Evolutionary conservation across 2,329 filamentous ascomycete genomes (phyloP), one percentile per base, ranked within the genome.

Genomic region (Endoconidiophora laricicola): DNA sequence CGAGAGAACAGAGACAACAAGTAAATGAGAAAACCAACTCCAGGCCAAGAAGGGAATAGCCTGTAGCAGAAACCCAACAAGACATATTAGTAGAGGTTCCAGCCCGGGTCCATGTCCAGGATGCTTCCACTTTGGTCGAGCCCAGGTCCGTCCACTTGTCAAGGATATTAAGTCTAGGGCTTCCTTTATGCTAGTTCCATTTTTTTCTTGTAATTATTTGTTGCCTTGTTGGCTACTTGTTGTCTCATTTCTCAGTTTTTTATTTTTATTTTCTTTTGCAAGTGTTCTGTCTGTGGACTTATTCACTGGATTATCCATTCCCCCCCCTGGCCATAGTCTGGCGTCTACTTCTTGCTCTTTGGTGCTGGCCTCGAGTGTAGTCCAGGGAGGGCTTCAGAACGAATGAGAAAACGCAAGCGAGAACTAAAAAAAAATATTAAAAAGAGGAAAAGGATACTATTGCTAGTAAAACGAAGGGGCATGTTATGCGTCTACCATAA

Each of bases 21-120:
- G 24, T n/a, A 39, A 46, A 46, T 23, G 44, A 33, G 38, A 39
- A 38, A 36, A 24, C 44, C 26, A 33, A 33, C 12, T 33, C 20
- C 23, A 14, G 16, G 16, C 6, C 4, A 4, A 43, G 26, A 33
- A 48, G n/a, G 18, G 22, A 26, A 42, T n/a, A 41, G 14, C 14
- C 46, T 40, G 20, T 37, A 43, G 26, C 40, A 43, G 16, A 43
- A 48, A 48, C 26, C 24, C 10, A 18, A 45, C 23, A 26, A 36
- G 43, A 33, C 26, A 33, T n/a, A 7, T 26, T 48, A 26, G 37
- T 48, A n/a, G 37, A 48, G 38, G 46, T 41, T 48, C 46, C 46
- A 48, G 46, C 46, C 38, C 39, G 23, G 39, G 39, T 48, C 46
- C 18, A 48, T 48, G 22, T 29, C 23, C 10, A 42, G 46, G 46